Evolutionary conservation across 176 grass and related monocot genomes (phyloP), one percentile per base, ranked within the genome.

Genomic region (Carex myosuroides): DNA sequence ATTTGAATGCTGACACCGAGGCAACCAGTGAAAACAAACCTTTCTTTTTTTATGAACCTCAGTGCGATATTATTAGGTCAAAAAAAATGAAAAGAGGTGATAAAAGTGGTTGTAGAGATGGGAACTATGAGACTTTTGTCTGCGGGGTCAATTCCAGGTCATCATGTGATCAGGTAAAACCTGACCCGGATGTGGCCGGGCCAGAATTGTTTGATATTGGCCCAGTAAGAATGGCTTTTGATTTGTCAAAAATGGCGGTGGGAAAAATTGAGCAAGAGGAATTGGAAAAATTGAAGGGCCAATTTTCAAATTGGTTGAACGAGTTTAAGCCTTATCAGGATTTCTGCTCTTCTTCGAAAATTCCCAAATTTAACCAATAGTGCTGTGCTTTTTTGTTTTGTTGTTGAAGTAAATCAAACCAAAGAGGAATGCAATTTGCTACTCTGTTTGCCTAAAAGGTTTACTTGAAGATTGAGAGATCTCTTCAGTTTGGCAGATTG

Each of bases 21-120:
- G 80, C 85, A 37, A 2, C 69, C 74, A 86, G 88, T 84, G 64
- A 87, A 48, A 86, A 89, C 24, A 95, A 95, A 53, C 18, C 85
- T 18, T 99, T 88, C 86, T 93, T 95, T 88, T 52, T 91, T 84
- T 95, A 99, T 83, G 91, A 93, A 53, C 75, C 89, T 84, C 65
- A 87, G 60, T 75, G 74, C 82, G 71, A 87, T 84, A 84, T 57
- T 81, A 56, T 37, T 52, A 58, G 60, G 54, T 85, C 48, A 61
- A 80, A 69, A 75, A 72, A 80, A 57, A 24, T 89, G 78, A 59
- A 61, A 39, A 11, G 39, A 64, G 80, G 42, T 67, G 64, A 37
- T 79, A 84, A 81, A 88, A 89, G 60, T 70, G 85, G 85, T 81
- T 88, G 42, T 41, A 79, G 81, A 88, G 86, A 89, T 89, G 87